Percentiles rank a stretch among this genome's conserved stretches.
These are phyloP conservation scores for Laguncularia racemosa DNA, from an alignment of 345 rosid genomes.

Conservation along the genomic window DNA sequence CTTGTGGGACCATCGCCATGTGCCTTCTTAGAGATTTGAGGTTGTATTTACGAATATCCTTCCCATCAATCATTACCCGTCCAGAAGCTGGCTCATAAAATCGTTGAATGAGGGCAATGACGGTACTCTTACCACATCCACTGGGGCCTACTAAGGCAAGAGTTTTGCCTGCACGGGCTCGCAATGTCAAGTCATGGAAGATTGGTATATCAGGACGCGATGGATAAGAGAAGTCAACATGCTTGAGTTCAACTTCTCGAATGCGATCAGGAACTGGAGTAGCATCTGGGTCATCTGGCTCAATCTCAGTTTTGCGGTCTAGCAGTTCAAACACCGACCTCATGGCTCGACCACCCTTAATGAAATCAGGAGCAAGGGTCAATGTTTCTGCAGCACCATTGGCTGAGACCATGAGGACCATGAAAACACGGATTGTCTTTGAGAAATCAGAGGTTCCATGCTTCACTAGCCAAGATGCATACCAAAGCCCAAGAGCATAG, in stretches of 20 bases:
- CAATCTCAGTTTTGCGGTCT: slow-evolving; percentile 96
- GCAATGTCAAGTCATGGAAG: slow-evolving; percentile 76
- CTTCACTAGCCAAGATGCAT: slow-evolving; percentile 99
- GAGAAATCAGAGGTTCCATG: slow-evolving; percentile 98
- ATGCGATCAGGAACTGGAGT: slow-evolving; percentile 67
- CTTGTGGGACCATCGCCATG: slow-evolving; percentile 93
- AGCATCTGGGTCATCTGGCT: slow-evolving; percentile 87
- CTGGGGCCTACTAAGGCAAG: slow-evolving; percentile 98
- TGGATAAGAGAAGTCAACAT: slow-evolving; percentile 92
- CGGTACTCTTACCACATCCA: slow-evolving; percentile 97
- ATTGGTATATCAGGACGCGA: slow-evolving; percentile 77
- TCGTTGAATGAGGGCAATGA: slow-evolving; percentile 67
- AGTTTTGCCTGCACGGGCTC: slow-evolving; percentile 86
- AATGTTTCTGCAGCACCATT: slow-evolving; percentile 98
- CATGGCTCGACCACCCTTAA: slow-evolving; percentile 97
- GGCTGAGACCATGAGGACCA: slow-evolving; percentile 99
- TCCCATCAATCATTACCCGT: slow-evolving; percentile 78
- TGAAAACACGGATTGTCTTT: slow-evolving; percentile 88
- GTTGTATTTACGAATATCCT: slow-evolving; percentile 89
- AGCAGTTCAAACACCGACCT: slow-evolving; percentile 86
- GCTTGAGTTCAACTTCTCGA: slow-evolving; percentile 92
- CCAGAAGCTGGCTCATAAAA: slow-evolving; percentile 95
- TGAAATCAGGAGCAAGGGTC: slow-evolving; percentile 94
- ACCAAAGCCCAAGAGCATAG: slow-evolving; percentile 98
- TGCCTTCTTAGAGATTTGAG: slow-evolving; percentile 83